These are phyloP conservation scores for thale cress (Arabidopsis thaliana) DNA, from an alignment of 345 rosid species.

Conservation along the genomic window TAIR10.1 NC_003074.8:19325501-19326000, in stretches of 20 bases:
- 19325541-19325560: slow-evolving; percentile 91
- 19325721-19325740: slow-evolving; percentile 39
- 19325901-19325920: too few relatives aligned
- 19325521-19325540: slow-evolving; percentile 54
- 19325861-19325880: not conserved
- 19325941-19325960: slow-evolving; percentile 31
- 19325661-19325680: slow-evolving; percentile 26
- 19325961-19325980: slow-evolving; percentile 39
- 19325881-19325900: not conserved
- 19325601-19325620: slow-evolving; percentile 90
- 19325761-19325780: slow-evolving; percentile 51
- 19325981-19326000: slow-evolving; percentile 33
- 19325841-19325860: not conserved
- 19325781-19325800: slow-evolving; percentile 13
- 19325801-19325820: slow-evolving; percentile 13
- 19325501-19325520: slow-evolving; percentile 51
- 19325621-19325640: slow-evolving; percentile 75
- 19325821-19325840: not conserved
- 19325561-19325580: slow-evolving; percentile 74
- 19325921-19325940: not conserved
- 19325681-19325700: slow-evolving; percentile 32
- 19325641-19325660: slow-evolving; percentile 24
- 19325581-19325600: slow-evolving; percentile 75
- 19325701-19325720: slow-evolving; percentile 51
- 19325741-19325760: slow-evolving; percentile 32